Evolutionary conservation across 2,329 filamentous ascomycete species (phyloP).

Genomic region (Penicillium sp.): DNA sequence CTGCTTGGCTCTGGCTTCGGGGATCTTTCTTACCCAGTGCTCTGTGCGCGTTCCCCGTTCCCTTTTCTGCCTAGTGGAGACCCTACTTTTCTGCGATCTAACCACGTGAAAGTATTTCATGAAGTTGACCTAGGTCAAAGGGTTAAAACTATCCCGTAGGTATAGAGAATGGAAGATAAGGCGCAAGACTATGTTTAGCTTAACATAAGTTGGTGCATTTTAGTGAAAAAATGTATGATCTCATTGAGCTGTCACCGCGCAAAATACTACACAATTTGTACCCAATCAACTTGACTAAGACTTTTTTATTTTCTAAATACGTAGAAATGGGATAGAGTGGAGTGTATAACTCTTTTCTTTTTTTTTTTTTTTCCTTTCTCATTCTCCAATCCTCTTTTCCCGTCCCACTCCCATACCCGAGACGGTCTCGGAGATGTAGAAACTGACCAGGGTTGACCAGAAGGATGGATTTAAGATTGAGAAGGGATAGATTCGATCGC

Average conservation of each 20-base stretch:
- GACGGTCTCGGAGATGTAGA: conserved; percentile 7
- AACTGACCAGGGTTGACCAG: not conserved
- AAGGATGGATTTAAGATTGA: not conserved
- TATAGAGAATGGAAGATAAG: too few relatives aligned
- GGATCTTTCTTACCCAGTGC: conserved; percentile 1
- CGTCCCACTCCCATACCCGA: conserved; percentile 3
- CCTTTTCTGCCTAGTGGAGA: not conserved
- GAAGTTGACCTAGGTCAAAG: not conserved
- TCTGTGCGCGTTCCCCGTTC: not conserved
- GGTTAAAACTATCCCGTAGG: too few relatives aligned
- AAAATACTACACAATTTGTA: too few relatives aligned
- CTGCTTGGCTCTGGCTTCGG: conserved; percentile 3
- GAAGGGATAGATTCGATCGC: too few relatives aligned
- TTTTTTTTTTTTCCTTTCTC: not conserved
- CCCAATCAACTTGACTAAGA: too few relatives aligned
- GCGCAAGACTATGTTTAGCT: too few relatives aligned
- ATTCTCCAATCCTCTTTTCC: too few relatives aligned
- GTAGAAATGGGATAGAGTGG: not conserved
- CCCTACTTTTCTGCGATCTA: not conserved
- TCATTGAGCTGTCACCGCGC: not conserved
- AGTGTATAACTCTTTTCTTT: not conserved
- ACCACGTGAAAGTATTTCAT: too few relatives aligned
- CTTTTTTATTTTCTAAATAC: too few relatives aligned
- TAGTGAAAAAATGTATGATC: not conserved
- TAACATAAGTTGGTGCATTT: too few relatives aligned